Conservation (phyloP, 2,329 filamentous ascomycete genomes). For the Sporothrix humicola region DNA sequence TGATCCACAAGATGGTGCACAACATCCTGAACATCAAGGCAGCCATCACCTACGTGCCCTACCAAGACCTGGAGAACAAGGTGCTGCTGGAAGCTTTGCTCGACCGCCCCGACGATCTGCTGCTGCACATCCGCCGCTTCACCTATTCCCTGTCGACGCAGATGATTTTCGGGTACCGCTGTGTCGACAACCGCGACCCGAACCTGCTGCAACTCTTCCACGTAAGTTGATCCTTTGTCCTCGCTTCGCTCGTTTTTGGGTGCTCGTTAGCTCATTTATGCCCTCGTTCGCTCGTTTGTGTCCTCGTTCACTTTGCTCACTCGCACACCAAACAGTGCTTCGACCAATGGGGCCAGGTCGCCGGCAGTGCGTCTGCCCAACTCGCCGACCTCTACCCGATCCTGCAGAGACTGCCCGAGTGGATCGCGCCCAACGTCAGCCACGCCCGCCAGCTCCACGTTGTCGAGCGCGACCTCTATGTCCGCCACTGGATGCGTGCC, state of each 20-base stretch:
- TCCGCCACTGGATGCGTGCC: slow-evolving; percentile 49
- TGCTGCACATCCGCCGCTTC: slow-evolving; percentile 41
- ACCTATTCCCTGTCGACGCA: slow-evolving; percentile 37
- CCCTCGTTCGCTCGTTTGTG: neutral
- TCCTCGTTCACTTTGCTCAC: neutral
- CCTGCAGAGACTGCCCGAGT: slow-evolving; percentile 50
- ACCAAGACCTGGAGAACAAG: slow-evolving; percentile 62
- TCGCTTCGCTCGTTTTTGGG: neutral
- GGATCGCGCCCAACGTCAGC: slow-evolving; percentile 47
- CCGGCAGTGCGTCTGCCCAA: slow-evolving; percentile 21
- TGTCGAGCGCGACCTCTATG: slow-evolving; percentile 50
- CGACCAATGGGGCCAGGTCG: slow-evolving; percentile 12
- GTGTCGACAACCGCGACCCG: slow-evolving; percentile 30
- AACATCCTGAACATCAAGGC: slow-evolving; percentile 54
- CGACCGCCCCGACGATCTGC: slow-evolving; percentile 38
- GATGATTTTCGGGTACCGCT: slow-evolving; percentile 38
- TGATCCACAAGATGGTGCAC: slow-evolving; percentile 50
- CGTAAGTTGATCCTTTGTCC: neutral
- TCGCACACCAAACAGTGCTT: neutral
- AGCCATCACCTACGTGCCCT: slow-evolving; percentile 57
- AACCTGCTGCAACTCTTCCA: slow-evolving; percentile 35
- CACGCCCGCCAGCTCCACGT: slow-evolving; percentile 52
- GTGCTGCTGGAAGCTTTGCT: slow-evolving; percentile 59
- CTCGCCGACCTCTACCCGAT: slow-evolving; percentile 32
- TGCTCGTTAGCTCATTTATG: neutral